Evolutionary conservation across 495 filamentous ascomycete species (phyloP), one percentile per base, ranked within the genome.

Genomic region (Aspergillus baeticus): DNA sequence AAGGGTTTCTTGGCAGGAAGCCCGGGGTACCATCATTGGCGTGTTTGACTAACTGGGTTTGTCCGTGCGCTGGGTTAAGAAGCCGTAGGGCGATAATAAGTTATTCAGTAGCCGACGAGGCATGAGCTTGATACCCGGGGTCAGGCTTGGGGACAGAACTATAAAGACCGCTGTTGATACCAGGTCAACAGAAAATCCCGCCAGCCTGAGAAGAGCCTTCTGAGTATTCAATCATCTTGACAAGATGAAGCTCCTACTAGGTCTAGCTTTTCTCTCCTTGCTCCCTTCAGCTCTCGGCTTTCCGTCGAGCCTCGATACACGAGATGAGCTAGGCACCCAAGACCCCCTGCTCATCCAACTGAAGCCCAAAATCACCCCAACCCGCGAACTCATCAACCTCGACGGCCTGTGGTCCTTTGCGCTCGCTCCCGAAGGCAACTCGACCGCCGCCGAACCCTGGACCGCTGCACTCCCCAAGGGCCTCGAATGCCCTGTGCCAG

Each of bases 391-490:
- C 3, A 15, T 47, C 29, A 17, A 8, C 10, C 44, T 47, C n/a
- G 44, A 47, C 26, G 44, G 44, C 5, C 44, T 47, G 4, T 47
- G 44, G 44, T 26, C 21, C 44, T 47, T 47, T 8, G 44, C 44
- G 0, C 26, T 47, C 13, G 44, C n/a, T 2, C 2, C 15, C 26
- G 26, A 29, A 29, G 14, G 6, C 11, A 47, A 47, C 15, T n/a
- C n/a, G n/a, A 26, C n/a, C 44, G 34, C 44, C 29, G 26, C 44
- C 1, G 10, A 26, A 5, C 44, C 44, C 1, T 47, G 44, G 44
- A 47, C 44, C 18, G 2, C 10, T 6, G 14, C 44, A 7, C 26
- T 47, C 8, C 26, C 44, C 13, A 47, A 35, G 14, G 44, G 44
- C 26, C 26, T 47, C 3, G 44, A 47, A 47, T 33, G 26, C 29